Evolutionary conservation across 1,139 yeast genomes (phyloP).

Genomic region (Taphrina flavorubra): DNA sequence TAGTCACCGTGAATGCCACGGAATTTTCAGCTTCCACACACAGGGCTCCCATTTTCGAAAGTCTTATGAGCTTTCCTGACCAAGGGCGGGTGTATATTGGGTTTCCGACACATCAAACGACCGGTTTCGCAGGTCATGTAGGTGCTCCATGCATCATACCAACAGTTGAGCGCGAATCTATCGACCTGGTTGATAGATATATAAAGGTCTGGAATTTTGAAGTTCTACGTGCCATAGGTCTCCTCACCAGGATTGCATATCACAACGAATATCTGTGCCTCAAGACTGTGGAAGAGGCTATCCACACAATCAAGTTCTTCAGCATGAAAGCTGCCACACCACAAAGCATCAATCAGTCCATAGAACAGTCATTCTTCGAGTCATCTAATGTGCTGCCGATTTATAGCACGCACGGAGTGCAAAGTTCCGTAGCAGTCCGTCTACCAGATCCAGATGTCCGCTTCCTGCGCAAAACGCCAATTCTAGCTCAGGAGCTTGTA

Average conservation of each 20-base stretch:
- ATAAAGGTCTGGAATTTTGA: constrained; percentile 56
- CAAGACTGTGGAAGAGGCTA: constrained; percentile 23
- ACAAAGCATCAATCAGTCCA: constrained; percentile 19
- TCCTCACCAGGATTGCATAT: constrained; percentile 52
- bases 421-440: constrained; percentile 50
- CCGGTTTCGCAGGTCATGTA: constrained; percentile 53
- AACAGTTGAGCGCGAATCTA: constrained; percentile 56
- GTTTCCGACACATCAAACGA: constrained; percentile 56
- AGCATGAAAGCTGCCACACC: constrained; percentile 40
- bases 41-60: constrained; percentile 53
- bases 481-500: constrained; percentile 49
- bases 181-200: constrained; percentile 55
- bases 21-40: constrained; percentile 50
- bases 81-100: constrained; percentile 52
- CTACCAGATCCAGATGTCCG: constrained; percentile 49
- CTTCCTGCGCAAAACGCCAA: constrained; percentile 50
- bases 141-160: constrained; percentile 55
- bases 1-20: constrained; percentile 50
- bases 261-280: constrained; percentile 51
- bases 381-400: constrained; percentile 47
- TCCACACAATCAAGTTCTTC: constrained; percentile 28
- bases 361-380: constrained; percentile 41
- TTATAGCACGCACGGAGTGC: constrained; percentile 52
- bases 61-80: constrained; percentile 45
- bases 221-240: constrained; percentile 54